Percentiles rank a stretch among this genome's conserved stretches.
Evolutionary conservation across 495 filamentous ascomycete genomes (phyloP).

Genomic region (Cairneyella variabilis): DNA sequence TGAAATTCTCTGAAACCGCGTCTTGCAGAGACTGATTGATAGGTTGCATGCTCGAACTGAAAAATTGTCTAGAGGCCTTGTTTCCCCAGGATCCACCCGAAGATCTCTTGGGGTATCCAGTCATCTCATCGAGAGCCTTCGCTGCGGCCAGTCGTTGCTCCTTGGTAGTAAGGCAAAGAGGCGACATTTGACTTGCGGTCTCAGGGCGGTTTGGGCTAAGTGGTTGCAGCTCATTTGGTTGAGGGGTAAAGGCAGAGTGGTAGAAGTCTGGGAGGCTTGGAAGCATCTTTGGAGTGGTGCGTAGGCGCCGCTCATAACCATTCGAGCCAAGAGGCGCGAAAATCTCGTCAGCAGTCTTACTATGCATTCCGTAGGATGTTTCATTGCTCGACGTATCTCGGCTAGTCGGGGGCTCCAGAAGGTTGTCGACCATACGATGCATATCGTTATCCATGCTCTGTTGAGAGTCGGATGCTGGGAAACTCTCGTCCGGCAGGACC

Average conservation of each 20-base stretch:
- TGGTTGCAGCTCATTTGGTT: conserved; percentile 22
- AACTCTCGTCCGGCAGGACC: conserved; percentile 16
- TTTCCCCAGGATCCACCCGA: conserved; percentile 10
- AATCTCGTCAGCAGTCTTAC: conserved; percentile 24
- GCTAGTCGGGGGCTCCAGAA: conserved; percentile 37
- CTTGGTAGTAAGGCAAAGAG: conserved; percentile 12
- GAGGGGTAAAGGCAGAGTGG: conserved; percentile 23
- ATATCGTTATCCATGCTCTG: conserved; percentile 39
- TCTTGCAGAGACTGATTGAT: conserved; percentile 19
- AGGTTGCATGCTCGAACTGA: conserved; percentile 1
- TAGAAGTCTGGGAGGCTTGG: conserved; percentile 23
- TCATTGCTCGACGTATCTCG: conserved; percentile 17
- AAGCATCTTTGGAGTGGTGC: conserved; percentile 19
- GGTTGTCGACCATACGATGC: conserved; percentile 61
- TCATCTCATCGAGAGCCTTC: conserved; percentile 14
- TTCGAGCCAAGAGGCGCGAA: conserved; percentile 16
- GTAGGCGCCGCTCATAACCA: conserved; percentile 5
- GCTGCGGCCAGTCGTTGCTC: conserved; percentile 17
- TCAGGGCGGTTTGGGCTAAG: conserved; percentile 14
- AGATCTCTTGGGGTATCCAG: conserved; percentile 1
- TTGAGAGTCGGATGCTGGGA: conserved; percentile 25
- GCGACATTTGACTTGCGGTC: conserved; percentile 15
- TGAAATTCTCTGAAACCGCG: conserved; percentile 11
- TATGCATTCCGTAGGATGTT: conserved; percentile 31
- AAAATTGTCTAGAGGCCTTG: conserved; percentile 3